These are phyloP conservation scores for Oxyria digyna DNA, from an alignment of 148 eudicot genomes.

Conservation along the genomic window DNA sequence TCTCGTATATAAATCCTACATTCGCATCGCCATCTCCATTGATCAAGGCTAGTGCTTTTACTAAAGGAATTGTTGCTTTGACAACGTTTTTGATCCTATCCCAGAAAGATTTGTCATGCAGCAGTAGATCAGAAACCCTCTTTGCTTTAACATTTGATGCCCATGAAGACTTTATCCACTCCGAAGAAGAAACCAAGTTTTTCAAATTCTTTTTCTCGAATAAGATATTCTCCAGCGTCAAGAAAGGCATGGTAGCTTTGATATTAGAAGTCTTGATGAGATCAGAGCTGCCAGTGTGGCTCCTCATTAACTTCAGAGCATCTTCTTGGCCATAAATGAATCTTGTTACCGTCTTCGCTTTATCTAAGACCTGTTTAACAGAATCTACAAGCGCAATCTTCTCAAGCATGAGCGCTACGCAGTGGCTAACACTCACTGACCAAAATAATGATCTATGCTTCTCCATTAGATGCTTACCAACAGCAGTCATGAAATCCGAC, in stretches of 20 bases:
- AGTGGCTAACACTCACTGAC: constrained; percentile 46
- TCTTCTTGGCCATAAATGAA: constrained; percentile 31
- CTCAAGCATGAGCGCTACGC: constrained; percentile 52
- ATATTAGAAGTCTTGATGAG: constrained; percentile 33
- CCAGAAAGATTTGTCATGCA: constrained; percentile 39
- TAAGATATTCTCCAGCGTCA: constrained; percentile 44
- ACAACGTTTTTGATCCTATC: constrained; percentile 19
- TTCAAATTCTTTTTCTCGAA: constrained; percentile 21
- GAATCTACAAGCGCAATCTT: constrained; percentile 18
- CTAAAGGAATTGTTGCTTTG: constrained; percentile 51
- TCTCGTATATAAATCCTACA: constrained; percentile 52
- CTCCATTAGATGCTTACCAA: constrained; percentile 31
- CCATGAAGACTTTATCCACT: constrained; percentile 31
- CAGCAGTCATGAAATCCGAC: constrained; percentile 32
- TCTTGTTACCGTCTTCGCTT: constrained; percentile 37
- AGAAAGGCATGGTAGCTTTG: constrained; percentile 26
- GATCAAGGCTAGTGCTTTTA: constrained; percentile 33
- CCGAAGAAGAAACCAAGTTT: constrained; percentile 34
- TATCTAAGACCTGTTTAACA: constrained; percentile 24
- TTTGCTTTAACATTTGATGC: constrained; percentile 28
- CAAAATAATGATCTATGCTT: constrained; percentile 42
- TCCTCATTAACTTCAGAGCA: constrained; percentile 26
- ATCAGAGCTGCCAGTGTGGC: constrained; percentile 20
- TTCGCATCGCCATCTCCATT: constrained; percentile 17
- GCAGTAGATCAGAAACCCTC: constrained; percentile 25